Conservation (phyloP, 2,329 filamentous ascomycete genomes). For the Fusarium protoensiforme region DNA sequence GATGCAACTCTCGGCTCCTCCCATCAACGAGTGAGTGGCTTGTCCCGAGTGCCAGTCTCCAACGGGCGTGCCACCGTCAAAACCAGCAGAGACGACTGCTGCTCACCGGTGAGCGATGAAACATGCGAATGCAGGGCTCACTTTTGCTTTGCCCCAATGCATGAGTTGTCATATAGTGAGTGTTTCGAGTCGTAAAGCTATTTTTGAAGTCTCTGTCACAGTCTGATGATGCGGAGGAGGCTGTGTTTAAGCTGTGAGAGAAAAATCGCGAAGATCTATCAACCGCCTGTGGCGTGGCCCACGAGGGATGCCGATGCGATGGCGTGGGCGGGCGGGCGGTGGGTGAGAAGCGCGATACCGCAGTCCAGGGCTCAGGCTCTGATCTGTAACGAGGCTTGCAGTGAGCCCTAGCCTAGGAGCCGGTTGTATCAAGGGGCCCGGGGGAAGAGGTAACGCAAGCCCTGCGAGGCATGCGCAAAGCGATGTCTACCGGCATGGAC, state of each 20-base stretch:
- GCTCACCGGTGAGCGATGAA: not conserved
- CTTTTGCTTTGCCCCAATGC: not conserved
- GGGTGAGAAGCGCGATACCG: slow-evolving; percentile 3
- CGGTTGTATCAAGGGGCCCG: slow-evolving; percentile 4
- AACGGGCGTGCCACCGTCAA: not conserved
- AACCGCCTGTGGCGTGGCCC: slow-evolving; percentile 1
- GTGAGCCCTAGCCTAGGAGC: slow-evolving; percentile 8
- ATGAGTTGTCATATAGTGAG: slow-evolving; percentile 7
- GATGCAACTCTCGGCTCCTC: not conserved
- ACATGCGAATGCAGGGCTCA: slow-evolving; percentile 7
- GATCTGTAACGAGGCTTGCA: slow-evolving; percentile 3
- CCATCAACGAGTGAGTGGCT: not conserved
- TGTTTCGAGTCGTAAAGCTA: slow-evolving; percentile 5
- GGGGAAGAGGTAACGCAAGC: slow-evolving; percentile 19
- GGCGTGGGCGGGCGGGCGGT: not conserved
- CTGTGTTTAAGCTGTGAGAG: slow-evolving; percentile 27
- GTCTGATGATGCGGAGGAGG: slow-evolving; percentile 17
- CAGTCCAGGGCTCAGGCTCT: slow-evolving; percentile 2
- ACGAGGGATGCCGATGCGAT: not conserved
- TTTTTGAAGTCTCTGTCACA: slow-evolving; percentile 8
- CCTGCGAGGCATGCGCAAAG: slow-evolving; percentile 26
- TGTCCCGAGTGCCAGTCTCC: not conserved
- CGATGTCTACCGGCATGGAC: slow-evolving; percentile 37
- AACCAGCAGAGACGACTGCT: not conserved
- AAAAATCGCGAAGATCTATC: not conserved